Percentiles rank a stretch among this genome's conserved stretches.
phyloP scores from a whole-genome alignment of 345 rosid species.

The Eucalyptus curtisii region DNA sequence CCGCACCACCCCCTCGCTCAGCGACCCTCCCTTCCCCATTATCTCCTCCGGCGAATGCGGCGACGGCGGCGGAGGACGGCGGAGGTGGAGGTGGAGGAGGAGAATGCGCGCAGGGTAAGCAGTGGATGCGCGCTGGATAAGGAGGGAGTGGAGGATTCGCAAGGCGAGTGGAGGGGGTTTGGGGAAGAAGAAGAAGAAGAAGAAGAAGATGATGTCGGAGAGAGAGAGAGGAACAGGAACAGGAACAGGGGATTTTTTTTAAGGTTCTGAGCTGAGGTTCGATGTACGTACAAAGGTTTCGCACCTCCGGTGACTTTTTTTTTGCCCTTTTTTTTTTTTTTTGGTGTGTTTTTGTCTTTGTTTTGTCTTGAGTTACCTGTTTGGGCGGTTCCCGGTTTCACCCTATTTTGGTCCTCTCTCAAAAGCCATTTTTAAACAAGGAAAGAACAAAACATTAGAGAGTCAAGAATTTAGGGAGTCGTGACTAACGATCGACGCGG shows the following conservation, averaged over 20 bases:
- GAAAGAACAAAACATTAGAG: not conserved
- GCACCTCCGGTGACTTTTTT: not conserved
- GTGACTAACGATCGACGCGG: not conserved
- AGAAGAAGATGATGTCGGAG: not conserved
- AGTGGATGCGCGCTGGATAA: not conserved
- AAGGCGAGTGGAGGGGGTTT: not conserved
- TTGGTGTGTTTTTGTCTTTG: not conserved
- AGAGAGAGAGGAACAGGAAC: not conserved
- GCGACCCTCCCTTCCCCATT: slow-evolving; percentile 84
- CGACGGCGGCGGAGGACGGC: not conserved
- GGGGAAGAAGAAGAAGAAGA: not conserved
- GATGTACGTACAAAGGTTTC: not conserved
- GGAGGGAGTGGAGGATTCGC: not conserved
- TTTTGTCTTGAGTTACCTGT: not conserved
- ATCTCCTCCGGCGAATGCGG: not conserved
- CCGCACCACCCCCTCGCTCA: slow-evolving; percentile 71
- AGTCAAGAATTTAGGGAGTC: no score
- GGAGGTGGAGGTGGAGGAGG: not conserved
- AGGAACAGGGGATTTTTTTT: not conserved
- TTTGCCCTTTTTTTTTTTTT: not conserved
- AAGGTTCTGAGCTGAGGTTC: not conserved
- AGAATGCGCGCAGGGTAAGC: not conserved
- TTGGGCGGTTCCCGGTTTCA: not conserved
- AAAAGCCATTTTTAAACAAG: not conserved
- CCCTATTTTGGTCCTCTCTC: not conserved